Evolutionary conservation across 1,139 yeast species (phyloP).

Genomic region (Blastobotrys niveus): DNA sequence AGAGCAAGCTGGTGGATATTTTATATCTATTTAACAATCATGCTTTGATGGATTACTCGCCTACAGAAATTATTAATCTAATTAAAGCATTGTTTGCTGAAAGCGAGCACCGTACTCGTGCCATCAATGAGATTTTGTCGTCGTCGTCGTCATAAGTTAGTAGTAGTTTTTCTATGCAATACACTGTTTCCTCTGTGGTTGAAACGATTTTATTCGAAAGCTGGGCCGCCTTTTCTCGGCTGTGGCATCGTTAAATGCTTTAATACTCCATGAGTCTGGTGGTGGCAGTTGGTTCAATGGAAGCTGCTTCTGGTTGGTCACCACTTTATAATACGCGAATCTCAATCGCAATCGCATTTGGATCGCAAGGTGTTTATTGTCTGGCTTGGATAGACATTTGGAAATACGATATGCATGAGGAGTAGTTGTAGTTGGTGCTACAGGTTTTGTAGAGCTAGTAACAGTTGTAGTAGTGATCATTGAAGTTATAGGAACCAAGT

Average conservation of each 20-base stretch:
- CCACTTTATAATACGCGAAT: conserved; percentile 72
- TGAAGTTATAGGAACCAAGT: too few species aligned
- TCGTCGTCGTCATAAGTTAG: neutral
- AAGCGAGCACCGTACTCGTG: conserved; percentile 56
- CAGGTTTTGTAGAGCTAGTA: too few species aligned
- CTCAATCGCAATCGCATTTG: conserved; percentile 65
- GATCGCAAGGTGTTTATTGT: conserved; percentile 44
- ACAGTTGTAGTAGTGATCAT: too few species aligned
- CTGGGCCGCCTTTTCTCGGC: conserved; percentile 4
- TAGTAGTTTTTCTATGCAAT: neutral
- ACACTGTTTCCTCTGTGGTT: conserved; percentile 2
- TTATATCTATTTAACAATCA: conserved; percentile 68
- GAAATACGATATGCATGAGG: too few species aligned
- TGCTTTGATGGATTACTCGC: conserved; percentile 62
- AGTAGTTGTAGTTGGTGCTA: too few species aligned
- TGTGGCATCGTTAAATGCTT: conserved; percentile 13
- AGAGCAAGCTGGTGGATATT: conserved; percentile 54
- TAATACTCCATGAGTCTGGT: conserved; percentile 18
- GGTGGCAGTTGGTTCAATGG: conserved; percentile 33
- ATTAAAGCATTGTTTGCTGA: conserved; percentile 64
- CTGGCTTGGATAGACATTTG: too few species aligned
- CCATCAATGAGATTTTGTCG: conserved; percentile 51
- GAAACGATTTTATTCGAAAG: conserved; percentile 9
- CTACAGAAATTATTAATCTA: conserved; percentile 58
- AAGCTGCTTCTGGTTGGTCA: conserved; percentile 46